Conservation (phyloP, 2,329 filamentous ascomycete genomes). For the Calonectria pseudoreteaudii region DNA sequence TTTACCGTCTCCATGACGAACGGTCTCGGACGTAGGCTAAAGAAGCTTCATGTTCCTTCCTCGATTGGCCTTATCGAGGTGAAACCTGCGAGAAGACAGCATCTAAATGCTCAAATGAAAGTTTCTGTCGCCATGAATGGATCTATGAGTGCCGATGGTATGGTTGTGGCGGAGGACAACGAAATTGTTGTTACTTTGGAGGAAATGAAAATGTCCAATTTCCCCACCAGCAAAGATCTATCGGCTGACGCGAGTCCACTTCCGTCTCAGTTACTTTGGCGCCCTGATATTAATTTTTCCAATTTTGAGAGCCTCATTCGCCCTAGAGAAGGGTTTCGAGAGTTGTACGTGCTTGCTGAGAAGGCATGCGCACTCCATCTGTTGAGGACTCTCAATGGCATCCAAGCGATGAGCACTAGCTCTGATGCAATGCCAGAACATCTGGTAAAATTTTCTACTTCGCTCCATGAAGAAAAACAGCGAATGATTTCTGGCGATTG, state of each 20-base stretch:
- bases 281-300: background rate
- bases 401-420: background rate
- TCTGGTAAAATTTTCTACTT: background rate
- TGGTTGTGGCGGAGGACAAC: background rate
- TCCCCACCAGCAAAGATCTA: background rate
- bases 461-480: background rate
- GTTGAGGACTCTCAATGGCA: background rate
- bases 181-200: background rate
- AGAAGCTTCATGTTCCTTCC: slow-evolving; percentile 16
- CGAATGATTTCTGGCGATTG: background rate
- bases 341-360: background rate
- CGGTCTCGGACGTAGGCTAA: slow-evolving; percentile 10
- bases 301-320: background rate
- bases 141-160: background rate
- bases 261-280: background rate
- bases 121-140: background rate
- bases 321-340: background rate
- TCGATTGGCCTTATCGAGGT: slow-evolving; percentile 16
- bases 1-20: slow-evolving; percentile 9
- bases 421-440: background rate
- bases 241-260: background rate
- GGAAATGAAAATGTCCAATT: background rate
- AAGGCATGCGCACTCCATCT: background rate
- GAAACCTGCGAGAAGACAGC: background rate
- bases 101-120: background rate